Evolutionary conservation across 2,329 filamentous ascomycete genomes (phyloP).

Genomic region (Ophiostoma ips): DNA sequence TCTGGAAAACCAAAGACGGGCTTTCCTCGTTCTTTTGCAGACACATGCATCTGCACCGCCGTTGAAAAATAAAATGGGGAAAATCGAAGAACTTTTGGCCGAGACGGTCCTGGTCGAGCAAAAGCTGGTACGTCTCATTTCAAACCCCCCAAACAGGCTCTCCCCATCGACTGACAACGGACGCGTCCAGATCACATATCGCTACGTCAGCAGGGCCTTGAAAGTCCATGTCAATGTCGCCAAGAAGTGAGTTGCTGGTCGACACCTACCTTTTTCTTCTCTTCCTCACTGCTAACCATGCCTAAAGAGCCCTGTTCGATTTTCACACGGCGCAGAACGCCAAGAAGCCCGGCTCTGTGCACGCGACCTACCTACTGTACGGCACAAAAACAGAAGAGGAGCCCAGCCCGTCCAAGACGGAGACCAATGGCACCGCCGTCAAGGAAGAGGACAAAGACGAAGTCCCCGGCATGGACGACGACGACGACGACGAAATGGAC

Average conservation of each 20-base stretch:
- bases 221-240: conserved; percentile 76
- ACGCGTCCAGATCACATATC: conserved; percentile 64
- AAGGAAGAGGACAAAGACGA: background rate
- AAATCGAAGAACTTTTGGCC: conserved; percentile 60
- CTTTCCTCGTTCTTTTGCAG: background rate
- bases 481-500: conserved; percentile 56
- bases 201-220: conserved; percentile 65
- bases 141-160: too few relatives aligned
- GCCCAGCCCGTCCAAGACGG: conserved; percentile 7
- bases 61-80: conserved; percentile 36
- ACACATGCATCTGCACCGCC: background rate
- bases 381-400: conserved; percentile 43
- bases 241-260: conserved; percentile 55
- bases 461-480: conserved; percentile 31
- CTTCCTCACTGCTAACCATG: background rate
- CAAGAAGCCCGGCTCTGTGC: conserved; percentile 58
- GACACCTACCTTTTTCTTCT: background rate
- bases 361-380: conserved; percentile 83
- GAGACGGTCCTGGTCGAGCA: conserved; percentile 64
- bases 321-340: conserved; percentile 69
- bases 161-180: conserved; percentile 11
- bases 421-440: background rate
- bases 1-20: too few relatives aligned
- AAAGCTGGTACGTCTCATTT: conserved; percentile 42
- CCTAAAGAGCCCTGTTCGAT: conserved; percentile 66